Evolutionary conservation across 2,329 filamentous ascomycete species (phyloP).

Genomic region (Dactylonectria macrodidyma): DNA sequence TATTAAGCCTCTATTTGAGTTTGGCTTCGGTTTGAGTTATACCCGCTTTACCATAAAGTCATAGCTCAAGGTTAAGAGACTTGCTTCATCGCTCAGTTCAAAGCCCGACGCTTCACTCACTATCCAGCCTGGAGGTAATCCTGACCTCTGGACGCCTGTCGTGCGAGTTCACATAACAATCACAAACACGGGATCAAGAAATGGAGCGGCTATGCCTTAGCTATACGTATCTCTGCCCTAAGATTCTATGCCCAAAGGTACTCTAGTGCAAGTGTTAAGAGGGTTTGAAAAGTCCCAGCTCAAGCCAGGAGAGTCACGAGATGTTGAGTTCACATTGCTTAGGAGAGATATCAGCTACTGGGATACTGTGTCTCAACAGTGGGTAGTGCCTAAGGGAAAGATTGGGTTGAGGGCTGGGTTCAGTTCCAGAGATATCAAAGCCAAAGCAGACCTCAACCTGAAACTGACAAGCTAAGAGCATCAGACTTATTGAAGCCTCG

Average conservation of each 20-base stretch:
- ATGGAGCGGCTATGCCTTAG: slow-evolving; percentile 67
- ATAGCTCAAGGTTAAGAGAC: slow-evolving; percentile 44
- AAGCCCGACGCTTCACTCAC: too few relatives aligned
- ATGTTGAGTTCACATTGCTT: slow-evolving; percentile 61
- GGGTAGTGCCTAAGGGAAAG: slow-evolving; percentile 51
- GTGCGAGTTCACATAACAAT: slow-evolving; percentile 62
- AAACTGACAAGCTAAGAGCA: too few relatives aligned
- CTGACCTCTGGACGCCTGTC: slow-evolving; percentile 67
- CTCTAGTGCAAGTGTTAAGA: slow-evolving; percentile 65
- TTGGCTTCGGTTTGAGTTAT: slow-evolving; percentile 76
- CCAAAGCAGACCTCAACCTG: too few relatives aligned
- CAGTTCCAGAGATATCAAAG: slow-evolving; percentile 20
- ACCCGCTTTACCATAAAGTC: too few relatives aligned
- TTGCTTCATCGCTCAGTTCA: slow-evolving; percentile 37
- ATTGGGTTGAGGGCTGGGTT: slow-evolving; percentile 46
- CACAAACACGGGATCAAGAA: slow-evolving; percentile 65
- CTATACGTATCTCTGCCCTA: slow-evolving; percentile 65
- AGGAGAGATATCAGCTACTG: slow-evolving; percentile 53
- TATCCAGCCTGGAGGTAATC: slow-evolving; percentile 66
- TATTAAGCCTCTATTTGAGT: slow-evolving; percentile 74
- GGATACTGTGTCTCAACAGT: slow-evolving; percentile 58
- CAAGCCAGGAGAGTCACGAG: slow-evolving; percentile 55
- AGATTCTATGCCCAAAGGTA: slow-evolving; percentile 46
- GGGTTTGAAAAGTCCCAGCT: slow-evolving; percentile 67
- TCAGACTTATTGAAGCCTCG: too few relatives aligned